Base-by-base conservation (phyloP, 805 yeast genomes). In the Isabelozyma rhagii region DNA sequence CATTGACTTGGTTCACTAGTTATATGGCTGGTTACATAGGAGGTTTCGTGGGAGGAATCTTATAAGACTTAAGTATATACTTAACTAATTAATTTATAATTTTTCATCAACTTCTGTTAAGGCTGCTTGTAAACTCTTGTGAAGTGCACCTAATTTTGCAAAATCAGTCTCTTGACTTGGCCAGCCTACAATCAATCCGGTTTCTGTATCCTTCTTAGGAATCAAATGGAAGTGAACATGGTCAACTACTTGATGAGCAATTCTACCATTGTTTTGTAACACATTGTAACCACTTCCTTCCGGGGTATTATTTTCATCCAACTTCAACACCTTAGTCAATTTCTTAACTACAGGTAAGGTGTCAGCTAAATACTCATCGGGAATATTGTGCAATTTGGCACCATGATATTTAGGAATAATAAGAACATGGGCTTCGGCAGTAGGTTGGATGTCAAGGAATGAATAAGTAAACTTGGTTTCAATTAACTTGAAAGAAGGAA, bases 211-310 rank as follows among this genome's bases (percentile, higher is more conserved):
- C 51, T 79, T 79, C 79, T 93, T 93, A 46, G 99, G 99, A 64
- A 93, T 93, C 67, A 93, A 82, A 68, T 93, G 99, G 80, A 94
- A 88, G 68, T 93, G 99, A 51, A 94, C 97, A 66, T 93, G 99
- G 58, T 88, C 94, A 50, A 94, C 98, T 49, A 80, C 86, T 74
- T 93, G 99, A 65, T 94, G 98, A 10, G 98, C 99, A 62, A 92
- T 84, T 64, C 89, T 74, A 45, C 98, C 98, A 59, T 93, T 94
- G 77, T 93, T 94, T 69, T 92, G 98, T 56, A 93, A 74, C 17
- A 93, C 66, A 64, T 93, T 93, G 78, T 93, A 93, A 43, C 96
- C 96, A 45, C 71, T 77, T 15, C 90, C 89, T 5, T 78, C 77
- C 4, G 77, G 76, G 31, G 82, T 80, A 39, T 87, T 81, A 51